These are phyloP conservation scores for Inga laurina DNA, from an alignment of 306 rosid species.

Conservation along the genomic window DNA sequence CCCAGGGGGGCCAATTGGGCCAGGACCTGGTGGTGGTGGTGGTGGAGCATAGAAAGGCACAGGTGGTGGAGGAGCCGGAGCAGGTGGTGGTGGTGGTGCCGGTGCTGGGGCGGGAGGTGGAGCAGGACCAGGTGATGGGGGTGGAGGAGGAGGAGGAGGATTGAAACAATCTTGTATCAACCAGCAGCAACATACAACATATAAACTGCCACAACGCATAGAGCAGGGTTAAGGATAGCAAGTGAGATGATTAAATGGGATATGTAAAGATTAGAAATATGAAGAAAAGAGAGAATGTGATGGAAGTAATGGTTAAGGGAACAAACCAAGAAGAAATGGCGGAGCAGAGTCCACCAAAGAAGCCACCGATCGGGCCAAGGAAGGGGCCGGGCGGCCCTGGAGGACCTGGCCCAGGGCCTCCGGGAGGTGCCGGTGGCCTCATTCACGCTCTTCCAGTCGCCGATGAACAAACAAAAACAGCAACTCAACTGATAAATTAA, in stretches of 20 bases:
- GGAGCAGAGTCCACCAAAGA: slow-evolving; percentile 34
- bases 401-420: slow-evolving; percentile 32
- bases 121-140: not conserved
- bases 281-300: not conserved
- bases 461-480: not conserved
- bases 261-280: not conserved
- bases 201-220: slow-evolving; percentile 33
- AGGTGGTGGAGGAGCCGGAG: not conserved
- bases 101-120: not conserved
- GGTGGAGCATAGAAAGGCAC: not conserved
- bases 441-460: slow-evolving; percentile 4
- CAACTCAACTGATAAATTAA: not conserved
- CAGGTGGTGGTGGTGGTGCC: not conserved
- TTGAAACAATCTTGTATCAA: slow-evolving; percentile 8
- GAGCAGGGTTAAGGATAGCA: not conserved
- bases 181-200: slow-evolving; percentile 46
- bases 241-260: not conserved
- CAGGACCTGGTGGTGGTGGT: not conserved
- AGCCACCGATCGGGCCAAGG: slow-evolving; percentile 28
- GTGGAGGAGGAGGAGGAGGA: not conserved
- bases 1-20: slow-evolving; percentile 12
- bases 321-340: slow-evolving; percentile 54
- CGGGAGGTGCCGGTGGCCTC: slow-evolving; percentile 37
- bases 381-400: slow-evolving; percentile 20
- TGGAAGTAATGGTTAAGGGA: not conserved